These are phyloP conservation scores for Scedosporium aurantiacum DNA, from an alignment of 2,329 filamentous ascomycete genomes.

Conservation along the genomic window DNA sequence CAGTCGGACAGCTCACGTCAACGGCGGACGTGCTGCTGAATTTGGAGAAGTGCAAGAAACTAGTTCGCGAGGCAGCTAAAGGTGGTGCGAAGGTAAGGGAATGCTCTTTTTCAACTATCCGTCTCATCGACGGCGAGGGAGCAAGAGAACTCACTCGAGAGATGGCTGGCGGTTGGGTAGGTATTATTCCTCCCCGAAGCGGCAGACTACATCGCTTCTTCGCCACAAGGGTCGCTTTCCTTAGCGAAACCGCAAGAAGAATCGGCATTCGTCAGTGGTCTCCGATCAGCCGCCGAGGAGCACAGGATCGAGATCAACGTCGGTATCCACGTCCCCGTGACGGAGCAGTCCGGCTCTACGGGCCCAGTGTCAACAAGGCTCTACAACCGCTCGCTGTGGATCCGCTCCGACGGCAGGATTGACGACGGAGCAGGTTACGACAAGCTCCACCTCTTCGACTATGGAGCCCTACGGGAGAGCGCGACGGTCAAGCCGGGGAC, in stretches of 20 bases:
- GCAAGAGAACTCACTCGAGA: background rate
- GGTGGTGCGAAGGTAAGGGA: conserved; percentile 6
- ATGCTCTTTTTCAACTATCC: background rate
- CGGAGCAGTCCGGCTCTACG: conserved; percentile 14
- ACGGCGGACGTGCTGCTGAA: conserved; percentile 8
- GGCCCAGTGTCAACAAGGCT: conserved; percentile 15
- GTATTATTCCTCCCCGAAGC: conserved; percentile 89
- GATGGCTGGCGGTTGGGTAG: conserved; percentile 24
- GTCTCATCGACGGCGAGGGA: background rate
- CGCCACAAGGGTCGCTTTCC: conserved; percentile 54
- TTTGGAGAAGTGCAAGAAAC: conserved; percentile 7
- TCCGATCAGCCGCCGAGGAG: conserved; percentile 55
- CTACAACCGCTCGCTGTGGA: conserved; percentile 35
- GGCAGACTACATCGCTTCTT: conserved; percentile 71
- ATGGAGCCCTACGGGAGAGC: conserved; percentile 37
- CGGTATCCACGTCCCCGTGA: conserved; percentile 68
- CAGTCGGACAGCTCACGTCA: conserved; percentile 11
- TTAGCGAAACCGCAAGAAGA: conserved; percentile 56
- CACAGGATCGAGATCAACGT: conserved; percentile 66
- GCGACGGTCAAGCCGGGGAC: conserved; percentile 57
- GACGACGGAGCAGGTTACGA: conserved; percentile 46
- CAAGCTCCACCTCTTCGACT: conserved; percentile 86
- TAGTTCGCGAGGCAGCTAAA: conserved; percentile 4
- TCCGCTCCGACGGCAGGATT: conserved; percentile 22
- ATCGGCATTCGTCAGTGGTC: conserved; percentile 65